These are phyloP conservation scores for Paspalum notatum DNA, from an alignment of 176 grass and related monocot genomes.

Conservation along the genomic window DNA sequence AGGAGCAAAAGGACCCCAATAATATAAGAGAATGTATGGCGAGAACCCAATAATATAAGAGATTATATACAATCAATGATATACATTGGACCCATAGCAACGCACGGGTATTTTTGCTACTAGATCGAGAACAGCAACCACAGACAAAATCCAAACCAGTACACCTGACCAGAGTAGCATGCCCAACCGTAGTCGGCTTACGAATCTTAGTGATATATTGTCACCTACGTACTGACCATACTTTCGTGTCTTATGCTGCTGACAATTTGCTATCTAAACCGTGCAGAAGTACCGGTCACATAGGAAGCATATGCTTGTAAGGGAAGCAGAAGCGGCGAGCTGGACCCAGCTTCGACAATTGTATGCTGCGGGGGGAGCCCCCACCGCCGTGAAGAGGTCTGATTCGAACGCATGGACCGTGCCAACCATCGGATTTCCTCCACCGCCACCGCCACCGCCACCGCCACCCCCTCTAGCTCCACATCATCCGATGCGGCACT, in stretches of 20 bases:
- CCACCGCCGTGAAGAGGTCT: constrained; percentile 32
- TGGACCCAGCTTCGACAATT: constrained; percentile 72
- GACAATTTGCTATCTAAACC: background rate
- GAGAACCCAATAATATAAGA: too few species aligned
- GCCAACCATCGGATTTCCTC: constrained; percentile 66
- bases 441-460: constrained; percentile 29
- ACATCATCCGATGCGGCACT: constrained; percentile 46
- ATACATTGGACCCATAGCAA: too few species aligned
- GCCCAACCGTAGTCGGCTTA: too few species aligned
- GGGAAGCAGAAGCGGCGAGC: constrained; percentile 71
- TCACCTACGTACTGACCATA: too few species aligned
- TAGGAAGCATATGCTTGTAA: constrained; percentile 74
- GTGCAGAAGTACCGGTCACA: constrained; percentile 92
- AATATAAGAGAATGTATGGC: too few species aligned
- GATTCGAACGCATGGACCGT: constrained; percentile 62
- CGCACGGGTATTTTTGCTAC: too few species aligned
- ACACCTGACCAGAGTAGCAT: too few species aligned
- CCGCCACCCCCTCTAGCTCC: background rate
- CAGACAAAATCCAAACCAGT: too few species aligned
- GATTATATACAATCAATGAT: too few species aligned
- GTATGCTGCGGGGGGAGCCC: constrained; percentile 28
- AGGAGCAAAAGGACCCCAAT: too few species aligned
- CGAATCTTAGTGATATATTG: too few species aligned
- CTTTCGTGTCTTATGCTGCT: background rate
- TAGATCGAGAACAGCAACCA: too few species aligned